phyloP scores from a whole-genome alignment of 805 yeast species.

The Wickerhamomyces strasburgensis region DNA sequence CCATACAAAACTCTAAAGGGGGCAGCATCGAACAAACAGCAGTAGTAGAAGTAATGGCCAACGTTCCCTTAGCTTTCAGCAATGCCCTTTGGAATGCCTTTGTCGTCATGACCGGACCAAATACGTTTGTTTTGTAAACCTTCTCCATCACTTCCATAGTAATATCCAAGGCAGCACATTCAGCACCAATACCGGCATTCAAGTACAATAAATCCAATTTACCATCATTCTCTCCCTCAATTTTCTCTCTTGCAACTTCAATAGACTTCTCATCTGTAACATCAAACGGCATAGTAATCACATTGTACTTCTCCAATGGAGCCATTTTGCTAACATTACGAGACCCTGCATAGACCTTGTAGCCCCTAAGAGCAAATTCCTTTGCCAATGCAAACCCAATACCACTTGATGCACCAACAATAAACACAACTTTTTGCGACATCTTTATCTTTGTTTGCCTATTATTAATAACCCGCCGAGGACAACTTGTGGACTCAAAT shows the following conservation, averaged over 20 bases:
- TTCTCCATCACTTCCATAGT: constrained; percentile 22
- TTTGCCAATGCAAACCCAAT: constrained; percentile 47
- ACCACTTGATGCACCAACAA: constrained; percentile 59
- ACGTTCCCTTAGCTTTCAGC: constrained; percentile 30
- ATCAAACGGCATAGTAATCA: constrained; percentile 31
- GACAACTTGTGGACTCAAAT: too few species aligned
- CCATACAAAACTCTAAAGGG: constrained; percentile 31
- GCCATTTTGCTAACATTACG: constrained; percentile 27
- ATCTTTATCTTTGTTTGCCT: too few species aligned
- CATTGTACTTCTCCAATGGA: constrained; percentile 28
- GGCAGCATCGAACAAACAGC: constrained; percentile 31
- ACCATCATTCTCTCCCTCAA: constrained; percentile 29
- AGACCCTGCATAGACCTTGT: constrained; percentile 33
- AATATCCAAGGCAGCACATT: constrained; percentile 30
- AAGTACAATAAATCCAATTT: constrained; percentile 34
- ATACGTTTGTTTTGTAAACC: constrained; percentile 31
- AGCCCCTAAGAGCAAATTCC: constrained; percentile 40
- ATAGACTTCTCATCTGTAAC: constrained; percentile 30
- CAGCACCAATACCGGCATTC: constrained; percentile 32
- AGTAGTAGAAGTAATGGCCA: constrained; percentile 35
- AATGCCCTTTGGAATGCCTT: constrained; percentile 30
- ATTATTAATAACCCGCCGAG: too few species aligned
- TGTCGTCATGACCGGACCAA: constrained; percentile 35
- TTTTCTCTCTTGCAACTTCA: constrained; percentile 19
- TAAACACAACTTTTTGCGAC: constrained; percentile 33